phyloP scores from a whole-genome alignment of 139 green algal genomes.

The Chlorella sp. region DNA sequence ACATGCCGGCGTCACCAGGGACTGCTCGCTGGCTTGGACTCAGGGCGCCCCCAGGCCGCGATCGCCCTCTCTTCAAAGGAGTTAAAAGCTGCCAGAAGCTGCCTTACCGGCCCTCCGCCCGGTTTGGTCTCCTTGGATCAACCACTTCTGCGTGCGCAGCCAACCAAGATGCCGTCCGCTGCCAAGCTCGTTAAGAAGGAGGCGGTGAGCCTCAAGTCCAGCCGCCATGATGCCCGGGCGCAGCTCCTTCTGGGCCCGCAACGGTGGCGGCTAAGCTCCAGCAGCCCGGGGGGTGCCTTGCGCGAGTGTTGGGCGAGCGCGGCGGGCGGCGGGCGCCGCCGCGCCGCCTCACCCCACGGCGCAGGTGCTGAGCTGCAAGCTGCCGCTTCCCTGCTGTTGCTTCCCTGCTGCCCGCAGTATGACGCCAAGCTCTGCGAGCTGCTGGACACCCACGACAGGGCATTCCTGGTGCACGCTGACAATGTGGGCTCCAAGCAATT shows the following conservation, averaged over 20 bases:
- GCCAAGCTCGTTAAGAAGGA: conserved; percentile 74
- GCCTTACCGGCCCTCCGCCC: conserved; percentile 73
- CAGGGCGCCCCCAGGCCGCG: too few relatives aligned
- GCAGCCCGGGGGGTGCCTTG: conserved; percentile 6
- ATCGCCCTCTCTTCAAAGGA: conserved; percentile 31
- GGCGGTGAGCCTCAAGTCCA: conserved; percentile 47
- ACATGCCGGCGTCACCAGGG: too few relatives aligned
- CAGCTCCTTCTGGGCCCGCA: neutral
- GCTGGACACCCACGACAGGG: conserved; percentile 82
- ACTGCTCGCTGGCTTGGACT: too few relatives aligned
- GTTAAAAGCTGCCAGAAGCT: conserved; percentile 86
- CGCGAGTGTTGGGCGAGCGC: neutral
- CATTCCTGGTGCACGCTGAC: conserved; percentile 96
- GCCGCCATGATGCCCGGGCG: neutral
- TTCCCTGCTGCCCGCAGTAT: conserved; percentile 69
- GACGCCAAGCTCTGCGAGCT: conserved; percentile 79
- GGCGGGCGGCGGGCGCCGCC: neutral
- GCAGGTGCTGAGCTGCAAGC: neutral
- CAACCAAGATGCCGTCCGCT: conserved; percentile 68
- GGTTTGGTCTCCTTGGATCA: conserved; percentile 69
- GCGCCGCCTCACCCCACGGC: neutral
- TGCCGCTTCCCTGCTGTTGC: neutral
- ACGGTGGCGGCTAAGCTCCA: neutral
- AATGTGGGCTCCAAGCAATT: conserved; percentile 99
- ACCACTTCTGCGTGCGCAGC: neutral